Percentiles rank a stretch among this genome's conserved stretches.
phyloP scores from a whole-genome alignment of 23 red algal genomes.

The Cyanidiococcus yangmingshanensis region DNA sequence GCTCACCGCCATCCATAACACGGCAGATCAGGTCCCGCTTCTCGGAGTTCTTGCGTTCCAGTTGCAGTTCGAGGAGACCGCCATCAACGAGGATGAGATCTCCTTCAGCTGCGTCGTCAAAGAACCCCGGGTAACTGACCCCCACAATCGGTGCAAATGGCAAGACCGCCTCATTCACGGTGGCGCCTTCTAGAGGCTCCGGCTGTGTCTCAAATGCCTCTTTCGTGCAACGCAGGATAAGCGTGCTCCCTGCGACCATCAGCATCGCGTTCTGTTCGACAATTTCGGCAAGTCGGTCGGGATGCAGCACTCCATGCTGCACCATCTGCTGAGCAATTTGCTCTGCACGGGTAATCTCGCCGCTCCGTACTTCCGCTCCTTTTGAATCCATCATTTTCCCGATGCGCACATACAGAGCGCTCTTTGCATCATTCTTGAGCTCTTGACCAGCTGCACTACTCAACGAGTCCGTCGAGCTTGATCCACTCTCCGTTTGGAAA shows the following conservation, averaged over 20 bases:
- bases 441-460: not conserved
- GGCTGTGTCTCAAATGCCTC: slow-evolving; percentile 46
- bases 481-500: not conserved
- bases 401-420: slow-evolving; percentile 16
- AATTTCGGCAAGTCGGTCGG: not conserved
- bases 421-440: slow-evolving; percentile 1
- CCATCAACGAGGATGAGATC: slow-evolving; percentile 25
- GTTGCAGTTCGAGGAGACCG: slow-evolving; percentile 22
- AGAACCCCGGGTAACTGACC: slow-evolving; percentile 10
- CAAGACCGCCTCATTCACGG: slow-evolving; percentile 54
- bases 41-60: slow-evolving; percentile 27
- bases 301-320: not conserved
- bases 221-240: slow-evolving; percentile 8
- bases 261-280: not conserved
- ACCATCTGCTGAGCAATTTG: slow-evolving; percentile 14
- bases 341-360: slow-evolving; percentile 22
- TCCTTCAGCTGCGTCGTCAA: slow-evolving; percentile 3
- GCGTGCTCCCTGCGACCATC: not conserved
- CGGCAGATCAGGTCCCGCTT: slow-evolving; percentile 49
- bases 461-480: slow-evolving; percentile 12
- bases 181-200: slow-evolving; percentile 37
- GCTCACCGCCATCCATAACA: slow-evolving; percentile 58
- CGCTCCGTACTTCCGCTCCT: slow-evolving; percentile 29
- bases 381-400: slow-evolving; percentile 29
- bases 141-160: not conserved